Evolutionary conservation across 108 stramenopile species (phyloP).

Genomic region (Fistulifera pelliculosa): DNA sequence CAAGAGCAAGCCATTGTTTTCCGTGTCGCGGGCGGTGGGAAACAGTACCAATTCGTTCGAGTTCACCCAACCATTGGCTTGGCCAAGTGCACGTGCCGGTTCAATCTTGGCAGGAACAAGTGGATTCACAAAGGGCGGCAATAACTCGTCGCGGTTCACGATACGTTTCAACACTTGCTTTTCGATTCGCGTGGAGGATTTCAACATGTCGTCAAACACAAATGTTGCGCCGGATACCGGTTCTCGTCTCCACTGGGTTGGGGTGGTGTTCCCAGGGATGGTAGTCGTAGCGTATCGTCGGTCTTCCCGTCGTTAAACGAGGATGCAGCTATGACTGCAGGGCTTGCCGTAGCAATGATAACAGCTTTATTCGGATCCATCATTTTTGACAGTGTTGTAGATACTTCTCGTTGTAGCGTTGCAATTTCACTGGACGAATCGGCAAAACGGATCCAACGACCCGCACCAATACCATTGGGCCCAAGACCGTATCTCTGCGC

Average conservation of each 20-base stretch:
- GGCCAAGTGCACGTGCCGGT: conserved; percentile 22
- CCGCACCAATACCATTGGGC: conserved; percentile 36
- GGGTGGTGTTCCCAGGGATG: conserved; percentile 12
- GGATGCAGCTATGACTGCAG: conserved; percentile 25
- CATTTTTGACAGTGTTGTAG: conserved; percentile 34
- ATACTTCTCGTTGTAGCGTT: conserved; percentile 26
- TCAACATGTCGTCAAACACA: conserved; percentile 39
- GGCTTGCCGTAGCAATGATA: conserved; percentile 43
- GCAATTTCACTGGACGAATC: conserved; percentile 25
- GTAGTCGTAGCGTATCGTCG: conserved; percentile 27
- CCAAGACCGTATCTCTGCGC: conserved; percentile 54
- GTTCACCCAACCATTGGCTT: not conserved
- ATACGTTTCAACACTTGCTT: conserved; percentile 35
- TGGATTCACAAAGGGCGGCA: conserved; percentile 60
- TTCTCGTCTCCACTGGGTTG: conserved; percentile 45
- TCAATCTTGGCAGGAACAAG: conserved; percentile 46
- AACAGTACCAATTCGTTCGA: not conserved
- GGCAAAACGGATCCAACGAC: conserved; percentile 49
- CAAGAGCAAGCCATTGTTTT: no score
- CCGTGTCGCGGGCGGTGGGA: not conserved
- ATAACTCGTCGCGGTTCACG: conserved; percentile 42
- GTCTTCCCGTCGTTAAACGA: conserved; percentile 22
- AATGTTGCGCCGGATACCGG: conserved; percentile 52
- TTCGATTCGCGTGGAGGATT: conserved; percentile 25
- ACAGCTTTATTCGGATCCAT: conserved; percentile 46